Evolutionary conservation across 495 filamentous ascomycete genomes (phyloP).

Genomic region (Baudoinia panamericana): DNA sequence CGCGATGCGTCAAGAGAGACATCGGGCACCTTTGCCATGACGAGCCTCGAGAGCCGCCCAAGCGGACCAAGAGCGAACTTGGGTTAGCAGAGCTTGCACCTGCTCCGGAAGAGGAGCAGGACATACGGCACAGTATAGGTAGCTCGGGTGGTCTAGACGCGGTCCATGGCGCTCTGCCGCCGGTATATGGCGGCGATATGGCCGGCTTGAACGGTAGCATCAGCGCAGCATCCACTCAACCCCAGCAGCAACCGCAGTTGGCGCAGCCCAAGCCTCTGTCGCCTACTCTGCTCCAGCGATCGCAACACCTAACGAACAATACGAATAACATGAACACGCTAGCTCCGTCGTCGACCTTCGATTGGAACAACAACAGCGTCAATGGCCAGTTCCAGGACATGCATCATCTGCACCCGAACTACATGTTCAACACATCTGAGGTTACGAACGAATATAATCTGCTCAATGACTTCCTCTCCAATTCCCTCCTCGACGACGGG

Average conservation of each 20-base stretch:
- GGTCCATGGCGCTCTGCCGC: no score
- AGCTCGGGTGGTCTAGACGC: constrained; percentile 4
- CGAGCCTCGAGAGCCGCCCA: constrained; percentile 66
- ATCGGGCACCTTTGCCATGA: constrained; percentile 99
- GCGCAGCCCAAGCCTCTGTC: constrained; percentile 34
- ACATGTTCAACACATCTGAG: constrained; percentile 90
- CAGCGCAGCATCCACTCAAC: no score
- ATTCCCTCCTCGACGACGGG: constrained; percentile 70
- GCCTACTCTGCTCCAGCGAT: constrained; percentile 29
- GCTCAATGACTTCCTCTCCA: constrained; percentile 89
- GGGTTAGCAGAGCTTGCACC: constrained; percentile 46
- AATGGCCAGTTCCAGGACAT: constrained; percentile 84
- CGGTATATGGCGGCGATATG: no score
- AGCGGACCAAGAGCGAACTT: constrained; percentile 59
- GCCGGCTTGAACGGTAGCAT: no score
- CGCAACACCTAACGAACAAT: not conserved
- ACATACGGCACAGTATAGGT: constrained; percentile 8
- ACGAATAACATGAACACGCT: not conserved
- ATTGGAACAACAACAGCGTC: constrained; percentile 51
- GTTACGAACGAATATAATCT: constrained; percentile 92
- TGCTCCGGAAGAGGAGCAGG: constrained; percentile 35
- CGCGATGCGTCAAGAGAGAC: constrained; percentile 95
- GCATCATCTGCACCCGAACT: constrained; percentile 84
- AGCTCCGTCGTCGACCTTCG: constrained; percentile 29
- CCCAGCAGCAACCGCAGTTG: constrained; percentile 16